Evolutionary conservation across 2,329 filamentous ascomycete genomes (phyloP).

Genomic region (Coleophoma eucalyptorum): DNA sequence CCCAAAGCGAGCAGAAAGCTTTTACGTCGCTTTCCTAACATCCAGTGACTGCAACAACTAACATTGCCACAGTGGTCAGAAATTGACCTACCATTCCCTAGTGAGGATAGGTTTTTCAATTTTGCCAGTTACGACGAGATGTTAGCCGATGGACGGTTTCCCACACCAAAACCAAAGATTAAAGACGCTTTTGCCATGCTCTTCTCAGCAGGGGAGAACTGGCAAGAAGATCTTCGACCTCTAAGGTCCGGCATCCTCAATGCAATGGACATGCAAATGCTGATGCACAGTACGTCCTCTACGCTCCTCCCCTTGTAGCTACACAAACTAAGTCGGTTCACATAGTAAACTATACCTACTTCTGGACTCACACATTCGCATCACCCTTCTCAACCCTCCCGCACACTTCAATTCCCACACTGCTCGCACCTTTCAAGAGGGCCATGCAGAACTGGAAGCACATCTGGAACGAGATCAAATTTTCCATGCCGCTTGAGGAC

Average conservation of each 20-base stretch:
- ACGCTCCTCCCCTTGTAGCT: background rate
- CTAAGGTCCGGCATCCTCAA: constrained; percentile 16
- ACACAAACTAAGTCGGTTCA: background rate
- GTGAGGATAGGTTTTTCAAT: constrained; percentile 21
- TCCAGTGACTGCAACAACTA: too few species aligned
- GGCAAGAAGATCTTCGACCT: constrained; percentile 11
- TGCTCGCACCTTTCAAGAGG: constrained; percentile 19
- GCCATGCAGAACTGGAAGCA: constrained; percentile 24
- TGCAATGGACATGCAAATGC: constrained; percentile 26
- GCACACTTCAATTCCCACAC: constrained; percentile 6
- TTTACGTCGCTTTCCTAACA: too few species aligned
- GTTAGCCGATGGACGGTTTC: constrained; percentile 10
- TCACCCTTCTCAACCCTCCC: constrained; percentile 18
- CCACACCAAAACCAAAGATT: constrained; percentile 20
- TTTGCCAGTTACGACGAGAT: constrained; percentile 20
- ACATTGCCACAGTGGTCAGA: constrained; percentile 26
- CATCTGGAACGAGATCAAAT: constrained; percentile 24
- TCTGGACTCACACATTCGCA: constrained; percentile 23
- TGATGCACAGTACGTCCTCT: constrained; percentile 22
- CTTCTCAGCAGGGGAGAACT: constrained; percentile 12
- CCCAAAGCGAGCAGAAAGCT: too few species aligned
- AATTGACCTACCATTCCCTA: constrained; percentile 23
- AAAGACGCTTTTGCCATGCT: constrained; percentile 23
- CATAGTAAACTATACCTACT: constrained; percentile 23
- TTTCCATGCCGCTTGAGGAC: constrained; percentile 4